phyloP scores from a whole-genome alignment of 2,329 filamentous ascomycete genomes.

The Ceratocystis huliohia region DNA sequence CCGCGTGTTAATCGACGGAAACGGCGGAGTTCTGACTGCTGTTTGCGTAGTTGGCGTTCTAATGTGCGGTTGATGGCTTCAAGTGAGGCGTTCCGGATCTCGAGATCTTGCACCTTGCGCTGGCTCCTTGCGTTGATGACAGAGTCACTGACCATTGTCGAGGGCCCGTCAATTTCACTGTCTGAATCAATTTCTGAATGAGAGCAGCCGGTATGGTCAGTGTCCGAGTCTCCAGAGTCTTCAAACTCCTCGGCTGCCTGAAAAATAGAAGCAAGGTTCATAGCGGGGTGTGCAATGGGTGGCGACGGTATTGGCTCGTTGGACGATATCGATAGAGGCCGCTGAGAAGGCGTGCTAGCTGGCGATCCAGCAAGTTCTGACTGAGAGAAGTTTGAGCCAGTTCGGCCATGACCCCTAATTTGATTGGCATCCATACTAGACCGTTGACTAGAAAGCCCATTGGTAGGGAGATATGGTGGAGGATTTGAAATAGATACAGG shows the following conservation, averaged over 20 bases:
- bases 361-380: constrained; percentile 8
- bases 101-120: constrained; percentile 86
- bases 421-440: constrained; percentile 16
- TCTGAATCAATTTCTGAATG: constrained; percentile 14
- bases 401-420: constrained; percentile 8
- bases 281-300: constrained; percentile 25
- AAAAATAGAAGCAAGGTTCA: constrained; percentile 44
- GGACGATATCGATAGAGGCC: constrained; percentile 23
- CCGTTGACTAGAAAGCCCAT: constrained; percentile 12
- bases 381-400: constrained; percentile 17
- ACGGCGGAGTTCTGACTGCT: constrained; percentile 74
- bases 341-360: constrained; percentile 21
- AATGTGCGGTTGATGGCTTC: constrained; percentile 89
- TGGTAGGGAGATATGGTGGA: constrained; percentile 14
- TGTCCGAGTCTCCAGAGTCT: constrained; percentile 20
- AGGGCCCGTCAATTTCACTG: constrained; percentile 14
- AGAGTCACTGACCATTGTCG: constrained; percentile 44
- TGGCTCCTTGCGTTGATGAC: constrained; percentile 83
- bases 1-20: constrained; percentile 76
- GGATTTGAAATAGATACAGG: constrained; percentile 19
- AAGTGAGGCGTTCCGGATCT: constrained; percentile 91
- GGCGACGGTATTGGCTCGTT: constrained; percentile 13
- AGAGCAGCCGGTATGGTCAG: constrained; percentile 6
- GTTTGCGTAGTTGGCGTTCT: constrained; percentile 81
- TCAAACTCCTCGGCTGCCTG: constrained; percentile 42